Conservation (phyloP, 768 basidiomycete genomes). For the Floccularia luteovirens region DNA sequence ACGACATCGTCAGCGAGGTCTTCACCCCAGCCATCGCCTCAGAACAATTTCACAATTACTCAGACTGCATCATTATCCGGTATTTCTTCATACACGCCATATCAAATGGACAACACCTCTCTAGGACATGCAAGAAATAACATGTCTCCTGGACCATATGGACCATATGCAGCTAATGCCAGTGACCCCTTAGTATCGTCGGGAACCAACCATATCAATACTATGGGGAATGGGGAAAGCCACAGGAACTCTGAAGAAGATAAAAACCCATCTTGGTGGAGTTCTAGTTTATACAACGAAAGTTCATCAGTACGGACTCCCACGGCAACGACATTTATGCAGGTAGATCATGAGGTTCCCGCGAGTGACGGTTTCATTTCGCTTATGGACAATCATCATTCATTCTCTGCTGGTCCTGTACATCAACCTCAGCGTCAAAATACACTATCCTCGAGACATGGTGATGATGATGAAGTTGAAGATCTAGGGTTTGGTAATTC, state of each 20-base stretch:
- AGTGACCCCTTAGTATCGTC: no score
- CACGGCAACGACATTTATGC: slow-evolving; percentile 59
- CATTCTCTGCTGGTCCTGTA: slow-evolving; percentile 29
- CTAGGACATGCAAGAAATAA: slow-evolving; percentile 63
- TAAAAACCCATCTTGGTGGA: slow-evolving; percentile 75
- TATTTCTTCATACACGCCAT: slow-evolving; percentile 35
- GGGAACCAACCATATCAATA: slow-evolving; percentile 16
- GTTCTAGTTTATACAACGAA: slow-evolving; percentile 27
- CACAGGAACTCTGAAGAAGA: slow-evolving; percentile 30
- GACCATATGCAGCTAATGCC: slow-evolving; percentile 47
- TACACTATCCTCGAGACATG: slow-evolving; percentile 8
- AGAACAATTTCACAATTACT: slow-evolving; percentile 34
- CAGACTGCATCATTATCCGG: slow-evolving; percentile 70
- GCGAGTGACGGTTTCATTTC: slow-evolving; percentile 67
- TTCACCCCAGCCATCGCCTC: slow-evolving; percentile 58
- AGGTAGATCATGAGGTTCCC: slow-evolving; percentile 34
- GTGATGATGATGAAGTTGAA: slow-evolving; percentile 64
- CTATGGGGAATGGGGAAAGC: slow-evolving; percentile 19
- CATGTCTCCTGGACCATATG: slow-evolving; percentile 47
- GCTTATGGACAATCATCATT: slow-evolving; percentile 64
- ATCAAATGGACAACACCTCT: slow-evolving; percentile 61
- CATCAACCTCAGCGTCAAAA: slow-evolving; percentile 14
- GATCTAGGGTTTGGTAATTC: slow-evolving; percentile 90
- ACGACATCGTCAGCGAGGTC: slow-evolving; percentile 65
- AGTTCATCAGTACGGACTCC: slow-evolving; percentile 44